These are phyloP conservation scores for Yarrowia sp. DNA, from an alignment of 805 yeast genomes.

Conservation along the genomic window DNA sequence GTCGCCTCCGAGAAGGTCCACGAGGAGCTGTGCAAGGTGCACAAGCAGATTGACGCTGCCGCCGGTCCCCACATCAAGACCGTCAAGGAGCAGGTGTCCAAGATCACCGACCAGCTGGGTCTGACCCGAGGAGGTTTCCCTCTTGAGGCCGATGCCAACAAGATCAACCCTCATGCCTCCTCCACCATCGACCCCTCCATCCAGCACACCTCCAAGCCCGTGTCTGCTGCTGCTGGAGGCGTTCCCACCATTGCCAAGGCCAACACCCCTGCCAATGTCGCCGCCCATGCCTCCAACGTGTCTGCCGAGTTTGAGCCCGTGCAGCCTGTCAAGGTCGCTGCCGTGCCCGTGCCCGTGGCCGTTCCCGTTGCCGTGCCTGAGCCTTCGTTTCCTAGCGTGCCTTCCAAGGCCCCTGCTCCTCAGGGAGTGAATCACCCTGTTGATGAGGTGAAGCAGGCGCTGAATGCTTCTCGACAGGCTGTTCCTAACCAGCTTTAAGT, in stretches of 20 bases:
- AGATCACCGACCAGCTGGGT: constrained; percentile 34
- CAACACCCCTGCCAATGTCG: constrained; percentile 23
- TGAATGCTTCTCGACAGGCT: constrained; percentile 23
- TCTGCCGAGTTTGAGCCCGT: constrained; percentile 15
- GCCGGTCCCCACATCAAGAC: constrained; percentile 42
- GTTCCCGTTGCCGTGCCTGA: constrained; percentile 26
- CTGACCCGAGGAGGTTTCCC: constrained; percentile 41
- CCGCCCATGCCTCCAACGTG: constrained; percentile 23
- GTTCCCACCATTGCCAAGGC: constrained; percentile 12
- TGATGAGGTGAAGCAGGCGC: constrained; percentile 26
- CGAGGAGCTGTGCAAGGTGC: constrained; percentile 32
- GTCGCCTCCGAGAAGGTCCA: constrained; percentile 34
- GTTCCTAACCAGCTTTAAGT: constrained; percentile 24
- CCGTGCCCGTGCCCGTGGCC: constrained; percentile 22
- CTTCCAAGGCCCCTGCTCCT: constrained; percentile 15
- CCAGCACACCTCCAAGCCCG: constrained; percentile 29
- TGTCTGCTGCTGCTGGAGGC: constrained; percentile 27
- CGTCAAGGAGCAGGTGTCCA: constrained; percentile 34
- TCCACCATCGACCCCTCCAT: constrained; percentile 25
- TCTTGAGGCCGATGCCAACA: constrained; percentile 30
- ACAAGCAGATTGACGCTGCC: constrained; percentile 34
- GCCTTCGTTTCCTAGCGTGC: constrained; percentile 20
- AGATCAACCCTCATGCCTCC: constrained; percentile 33
- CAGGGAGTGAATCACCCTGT: neutral
- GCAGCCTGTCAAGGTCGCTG: constrained; percentile 11